Evolutionary conservation across 2,329 filamentous ascomycete species (phyloP).

Genomic region (Colletotrichum spinosum): DNA sequence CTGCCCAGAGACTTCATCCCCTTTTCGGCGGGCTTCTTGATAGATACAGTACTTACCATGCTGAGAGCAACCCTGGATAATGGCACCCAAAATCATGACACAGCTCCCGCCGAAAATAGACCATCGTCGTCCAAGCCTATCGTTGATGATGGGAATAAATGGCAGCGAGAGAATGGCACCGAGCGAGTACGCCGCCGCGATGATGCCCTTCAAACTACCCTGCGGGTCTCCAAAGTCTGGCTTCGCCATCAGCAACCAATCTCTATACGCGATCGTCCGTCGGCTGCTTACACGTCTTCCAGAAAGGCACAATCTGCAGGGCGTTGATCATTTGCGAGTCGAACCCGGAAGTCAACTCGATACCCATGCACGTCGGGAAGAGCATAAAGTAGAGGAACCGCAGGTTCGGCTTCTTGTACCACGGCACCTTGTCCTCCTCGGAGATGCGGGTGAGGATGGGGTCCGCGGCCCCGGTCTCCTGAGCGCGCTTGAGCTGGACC

Average conservation of each 20-base stretch:
- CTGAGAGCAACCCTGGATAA: slow-evolving; percentile 64
- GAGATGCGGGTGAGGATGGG: slow-evolving; percentile 46
- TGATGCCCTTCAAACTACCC: slow-evolving; percentile 62
- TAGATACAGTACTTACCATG: slow-evolving; percentile 49
- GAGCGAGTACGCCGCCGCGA: slow-evolving; percentile 69
- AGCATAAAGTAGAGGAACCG: slow-evolving; percentile 67
- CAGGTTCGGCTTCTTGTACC: slow-evolving; percentile 71
- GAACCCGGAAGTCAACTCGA: slow-evolving; percentile 63
- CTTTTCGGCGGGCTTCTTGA: too few relatives aligned
- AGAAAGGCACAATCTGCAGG: slow-evolving; percentile 52
- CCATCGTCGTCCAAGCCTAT: slow-evolving; percentile 66
- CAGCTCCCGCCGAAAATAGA: slow-evolving; percentile 66
- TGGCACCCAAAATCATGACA: slow-evolving; percentile 65
- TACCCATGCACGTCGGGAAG: slow-evolving; percentile 70
- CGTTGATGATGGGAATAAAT: slow-evolving; percentile 66
- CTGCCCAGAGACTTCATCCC: background rate
- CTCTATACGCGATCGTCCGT: too few relatives aligned
- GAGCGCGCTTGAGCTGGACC: slow-evolving; percentile 31
- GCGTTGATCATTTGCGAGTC: slow-evolving; percentile 60
- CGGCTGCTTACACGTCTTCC: slow-evolving; percentile 48
- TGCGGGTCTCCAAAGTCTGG: slow-evolving; percentile 57
- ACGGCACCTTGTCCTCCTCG: slow-evolving; percentile 55
- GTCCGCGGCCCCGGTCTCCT: slow-evolving; percentile 40
- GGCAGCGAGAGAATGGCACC: slow-evolving; percentile 69
- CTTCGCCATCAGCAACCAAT: too few relatives aligned